Base-by-base conservation (phyloP, 106 monocot genomes). In the Xerophyta viscosa region DNA sequence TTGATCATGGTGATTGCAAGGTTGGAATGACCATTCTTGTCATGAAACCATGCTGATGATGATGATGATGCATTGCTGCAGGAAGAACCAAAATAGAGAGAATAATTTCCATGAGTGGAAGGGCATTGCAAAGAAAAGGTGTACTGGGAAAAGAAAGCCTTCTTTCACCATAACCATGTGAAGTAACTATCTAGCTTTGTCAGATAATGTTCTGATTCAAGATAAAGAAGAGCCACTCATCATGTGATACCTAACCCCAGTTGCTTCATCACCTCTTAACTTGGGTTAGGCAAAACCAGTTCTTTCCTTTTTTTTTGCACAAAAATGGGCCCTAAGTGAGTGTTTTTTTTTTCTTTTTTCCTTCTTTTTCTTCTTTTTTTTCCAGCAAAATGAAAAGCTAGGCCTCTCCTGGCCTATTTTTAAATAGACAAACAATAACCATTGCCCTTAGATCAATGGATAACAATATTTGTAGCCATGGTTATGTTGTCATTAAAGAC, bases 81-180 rank as follows among this genome's bases (percentile, higher is more conserved):
- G 61, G 4, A 6, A 29, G 27, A 60, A 23, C 25, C 39, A 55
- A 46, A 46, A 63, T 52, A 46, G 17, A 41, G 31, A 46, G 49
- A 44, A 52, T 37, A 41, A 36, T 60, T 27, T 56, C 26, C 24
- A 61, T 57, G 29, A 79, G 60, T 72, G 72, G 59, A n/a, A n/a
- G n/a, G n/a, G n/a, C n/a, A n/a, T n/a, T n/a, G n/a, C n/a, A n/a
- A 52, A 41, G 39, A 43, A 26, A 58, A 67, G 48, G 49, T 37
- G 29, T 49, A 50, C 20, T 24, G 6, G 7, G 0, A 48, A 71
- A 71, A 51, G 53, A 72, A 60, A 58, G 47, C 63, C 36, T 47
- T 66, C 77, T 83, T 83, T 83, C 63, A 77, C 69, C 71, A 37
- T 83, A 68, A 45, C 19, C 50, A 61, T 77, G 33, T 21, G 39